Evolutionary conservation across 2,329 filamentous ascomycete species (phyloP).

Genomic region (Thielaviopsis musarum): DNA sequence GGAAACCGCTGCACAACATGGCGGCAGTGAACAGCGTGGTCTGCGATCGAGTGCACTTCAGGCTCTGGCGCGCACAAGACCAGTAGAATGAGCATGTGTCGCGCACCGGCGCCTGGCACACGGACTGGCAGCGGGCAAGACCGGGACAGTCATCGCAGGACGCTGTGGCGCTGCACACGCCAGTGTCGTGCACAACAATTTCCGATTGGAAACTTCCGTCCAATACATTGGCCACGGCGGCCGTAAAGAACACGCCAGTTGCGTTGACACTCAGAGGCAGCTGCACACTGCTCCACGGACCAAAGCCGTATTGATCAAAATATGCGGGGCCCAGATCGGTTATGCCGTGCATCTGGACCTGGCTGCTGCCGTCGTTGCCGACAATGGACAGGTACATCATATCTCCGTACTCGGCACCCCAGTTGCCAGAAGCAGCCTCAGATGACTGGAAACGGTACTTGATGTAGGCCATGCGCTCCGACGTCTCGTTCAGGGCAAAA

Average conservation of each 20-base stretch:
- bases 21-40: slow-evolving; percentile 1
- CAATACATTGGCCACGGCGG: slow-evolving; percentile 2
- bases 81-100: slow-evolving; percentile 9
- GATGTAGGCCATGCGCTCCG: background rate
- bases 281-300: slow-evolving; percentile 5
- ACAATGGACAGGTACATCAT: slow-evolving; percentile 3
- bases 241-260: background rate
- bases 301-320: slow-evolving; percentile 9
- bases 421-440: background rate
- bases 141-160: slow-evolving; percentile 7
- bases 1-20: slow-evolving; percentile 5
- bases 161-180: slow-evolving; percentile 2
- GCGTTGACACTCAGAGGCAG: background rate
- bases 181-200: slow-evolving; percentile 5
- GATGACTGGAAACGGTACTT: slow-evolving; percentile 4
- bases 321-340: slow-evolving; percentile 4
- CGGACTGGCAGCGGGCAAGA: slow-evolving; percentile 7
- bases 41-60: background rate
- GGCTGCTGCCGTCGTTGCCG: background rate
- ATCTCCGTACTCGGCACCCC: slow-evolving; percentile 2
- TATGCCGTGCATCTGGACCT: slow-evolving; percentile 2
- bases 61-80: slow-evolving; percentile 5
- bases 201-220: slow-evolving; percentile 2
- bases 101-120: background rate
- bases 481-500: background rate